Evolutionary conservation across 2,329 filamentous ascomycete genomes (phyloP).

Genomic region (Aspergillus sp.): DNA sequence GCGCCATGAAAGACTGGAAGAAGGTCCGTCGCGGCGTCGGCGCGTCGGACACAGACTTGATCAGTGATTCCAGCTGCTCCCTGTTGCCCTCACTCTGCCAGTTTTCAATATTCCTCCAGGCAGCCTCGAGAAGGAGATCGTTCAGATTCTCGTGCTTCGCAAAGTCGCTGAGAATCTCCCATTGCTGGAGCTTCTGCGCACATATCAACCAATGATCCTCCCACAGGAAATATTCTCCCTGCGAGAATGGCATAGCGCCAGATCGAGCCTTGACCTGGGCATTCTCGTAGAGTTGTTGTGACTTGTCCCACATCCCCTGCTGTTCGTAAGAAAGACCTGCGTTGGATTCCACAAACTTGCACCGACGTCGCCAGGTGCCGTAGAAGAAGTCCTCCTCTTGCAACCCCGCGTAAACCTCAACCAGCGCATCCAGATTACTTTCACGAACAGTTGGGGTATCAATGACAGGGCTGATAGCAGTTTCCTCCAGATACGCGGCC

Average conservation of each 20-base stretch:
- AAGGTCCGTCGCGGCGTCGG: constrained; percentile 89
- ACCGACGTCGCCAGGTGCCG: constrained; percentile 88
- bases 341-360: constrained; percentile 95
- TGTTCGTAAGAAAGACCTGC: constrained; percentile 96
- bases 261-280: constrained; percentile 96
- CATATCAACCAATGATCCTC: constrained; percentile 98
- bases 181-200: constrained; percentile 96
- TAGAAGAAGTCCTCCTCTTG: constrained; percentile 98
- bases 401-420: constrained; percentile 80
- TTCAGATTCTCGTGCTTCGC: constrained; percentile 99
- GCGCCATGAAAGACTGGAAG: constrained; percentile 96
- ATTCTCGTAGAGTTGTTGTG: constrained; percentile 90
- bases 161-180: constrained; percentile 96
- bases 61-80: constrained; percentile 81
- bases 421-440: constrained; percentile 90
- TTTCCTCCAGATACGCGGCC: constrained; percentile 78
- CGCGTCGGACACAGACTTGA: constrained; percentile 96
- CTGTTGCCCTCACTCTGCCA: constrained; percentile 82
- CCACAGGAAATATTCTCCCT: constrained; percentile 97
- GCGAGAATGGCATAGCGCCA: constrained; percentile 89
- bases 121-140: constrained; percentile 86
- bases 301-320: constrained; percentile 98
- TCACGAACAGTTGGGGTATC: constrained; percentile 79
- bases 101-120: constrained; percentile 90
- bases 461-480: constrained; percentile 71